phyloP scores from a whole-genome alignment of 805 yeast genomes.

The Pichia nakasei region DNA sequence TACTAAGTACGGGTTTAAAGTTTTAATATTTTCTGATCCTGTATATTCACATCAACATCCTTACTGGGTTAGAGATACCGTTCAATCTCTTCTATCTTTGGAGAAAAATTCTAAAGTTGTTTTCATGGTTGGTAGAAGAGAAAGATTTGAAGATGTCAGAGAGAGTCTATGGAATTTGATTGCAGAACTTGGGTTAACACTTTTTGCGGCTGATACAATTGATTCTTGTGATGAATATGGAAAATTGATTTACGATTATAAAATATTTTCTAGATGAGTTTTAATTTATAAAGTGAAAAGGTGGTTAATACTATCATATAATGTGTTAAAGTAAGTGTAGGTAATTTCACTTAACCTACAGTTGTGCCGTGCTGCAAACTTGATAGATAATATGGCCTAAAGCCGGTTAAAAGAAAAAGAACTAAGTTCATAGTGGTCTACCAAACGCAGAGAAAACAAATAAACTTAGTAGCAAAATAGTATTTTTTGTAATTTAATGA shows the following conservation, averaged over 20 bases:
- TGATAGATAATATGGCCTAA: no score
- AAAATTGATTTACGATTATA: constrained; percentile 48
- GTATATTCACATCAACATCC: constrained; percentile 83
- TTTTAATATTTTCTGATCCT: constrained; percentile 78
- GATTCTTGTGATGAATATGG: constrained; percentile 87
- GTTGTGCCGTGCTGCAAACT: no score
- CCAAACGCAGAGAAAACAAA: no score
- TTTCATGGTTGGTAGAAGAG: constrained; percentile 70
- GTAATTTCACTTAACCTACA: no score
- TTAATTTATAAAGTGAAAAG: no score
- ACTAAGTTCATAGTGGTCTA: no score
- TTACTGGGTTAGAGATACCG: constrained; percentile 53
- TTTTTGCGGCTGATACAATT: constrained; percentile 35
- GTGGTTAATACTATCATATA: no score
- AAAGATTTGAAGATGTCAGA: constrained; percentile 58
- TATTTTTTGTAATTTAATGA: no score
- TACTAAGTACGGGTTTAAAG: constrained; percentile 31
- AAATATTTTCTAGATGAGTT: constrained; percentile 21
- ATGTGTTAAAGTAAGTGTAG: no score
- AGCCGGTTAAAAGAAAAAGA: no score
- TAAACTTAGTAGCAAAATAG: no score
- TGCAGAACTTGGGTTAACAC: constrained; percentile 27
- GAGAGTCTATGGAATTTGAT: constrained; percentile 49
- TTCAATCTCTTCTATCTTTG: constrained; percentile 36
- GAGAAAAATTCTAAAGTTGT: constrained; percentile 37